Conservation (phyloP, 371 early-diverging fungal species). For the Rhizopus delemar region DNA sequence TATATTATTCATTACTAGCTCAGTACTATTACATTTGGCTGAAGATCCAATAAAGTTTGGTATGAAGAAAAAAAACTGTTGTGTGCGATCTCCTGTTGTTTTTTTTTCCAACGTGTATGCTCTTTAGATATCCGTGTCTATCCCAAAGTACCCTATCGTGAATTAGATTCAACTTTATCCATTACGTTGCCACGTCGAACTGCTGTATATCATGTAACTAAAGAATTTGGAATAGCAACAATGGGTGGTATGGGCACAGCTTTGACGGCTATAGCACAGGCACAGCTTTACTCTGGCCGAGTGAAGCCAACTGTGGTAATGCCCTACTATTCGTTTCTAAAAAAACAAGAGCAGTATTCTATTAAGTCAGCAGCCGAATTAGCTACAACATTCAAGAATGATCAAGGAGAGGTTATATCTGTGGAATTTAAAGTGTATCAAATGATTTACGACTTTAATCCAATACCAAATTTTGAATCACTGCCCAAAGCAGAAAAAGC, state of each 20-base stretch:
- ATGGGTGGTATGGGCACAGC: constrained; percentile 65
- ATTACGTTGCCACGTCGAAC: constrained; percentile 23
- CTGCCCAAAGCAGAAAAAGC: constrained; percentile 19
- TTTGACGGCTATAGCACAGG: constrained; percentile 58
- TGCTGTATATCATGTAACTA: constrained; percentile 45
- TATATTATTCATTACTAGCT: constrained; percentile 9
- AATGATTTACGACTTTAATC: constrained; percentile 36
- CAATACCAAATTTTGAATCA: constrained; percentile 7
- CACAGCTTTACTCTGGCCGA: constrained; percentile 52
- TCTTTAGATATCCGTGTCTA: constrained; percentile 28
- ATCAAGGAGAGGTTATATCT: constrained; percentile 25
- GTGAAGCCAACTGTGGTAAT: constrained; percentile 57
- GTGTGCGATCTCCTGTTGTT: not conserved
- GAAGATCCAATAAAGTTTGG: constrained; percentile 20
- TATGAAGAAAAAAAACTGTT: not conserved
- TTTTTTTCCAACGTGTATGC: constrained; percentile 10
- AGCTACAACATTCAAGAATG: constrained; percentile 47
- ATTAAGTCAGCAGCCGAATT: constrained; percentile 42
- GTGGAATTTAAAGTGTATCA: constrained; percentile 52
- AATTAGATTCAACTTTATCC: constrained; percentile 40
- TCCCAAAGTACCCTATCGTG: constrained; percentile 50
- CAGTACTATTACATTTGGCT: constrained; percentile 3
- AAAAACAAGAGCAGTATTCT: constrained; percentile 35
- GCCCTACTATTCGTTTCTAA: constrained; percentile 60
- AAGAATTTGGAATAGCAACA: constrained; percentile 53